phyloP scores from a whole-genome alignment of 164 flowering plant genomes.

The Litsea cubeba region DNA sequence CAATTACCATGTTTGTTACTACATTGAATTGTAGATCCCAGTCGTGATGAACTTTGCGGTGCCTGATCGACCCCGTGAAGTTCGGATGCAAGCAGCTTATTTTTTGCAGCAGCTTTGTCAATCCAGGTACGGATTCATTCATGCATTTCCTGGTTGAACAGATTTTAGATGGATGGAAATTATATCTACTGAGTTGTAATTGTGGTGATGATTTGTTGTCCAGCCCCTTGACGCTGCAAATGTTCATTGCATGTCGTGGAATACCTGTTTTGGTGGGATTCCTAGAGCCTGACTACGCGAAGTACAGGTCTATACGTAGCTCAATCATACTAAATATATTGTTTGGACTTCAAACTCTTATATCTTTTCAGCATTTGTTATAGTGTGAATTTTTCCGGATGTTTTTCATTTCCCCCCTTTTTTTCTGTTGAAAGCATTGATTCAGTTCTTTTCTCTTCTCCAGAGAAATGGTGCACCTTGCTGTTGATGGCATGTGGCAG shows the following conservation, averaged over 20 bases:
- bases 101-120: constrained; percentile 97
- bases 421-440: constrained; percentile 5
- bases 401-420: constrained; percentile 1
- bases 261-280: constrained; percentile 94
- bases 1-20: constrained; percentile 3
- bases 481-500: constrained; percentile 99
- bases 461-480: constrained; percentile 99
- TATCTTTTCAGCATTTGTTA: not conserved
- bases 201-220: constrained; percentile 17
- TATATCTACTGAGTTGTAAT: constrained; percentile 3
- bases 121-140: constrained; percentile 55
- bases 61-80: constrained; percentile 84
- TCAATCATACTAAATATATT: not conserved
- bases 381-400: not conserved
- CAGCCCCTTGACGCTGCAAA: constrained; percentile 94
- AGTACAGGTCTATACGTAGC: constrained; percentile 61
- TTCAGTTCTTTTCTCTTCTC: constrained; percentile 15
- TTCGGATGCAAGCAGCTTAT: constrained; percentile 95
- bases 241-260: constrained; percentile 97
- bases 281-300: constrained; percentile 96
- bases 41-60: constrained; percentile 78
- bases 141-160: not conserved
- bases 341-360: not conserved
- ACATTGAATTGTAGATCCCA: constrained; percentile 59
- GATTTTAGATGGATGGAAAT: not conserved